Evolutionary conservation across 352 stramenopile species (phyloP).

Genomic region (Pythium rishiriense): DNA sequence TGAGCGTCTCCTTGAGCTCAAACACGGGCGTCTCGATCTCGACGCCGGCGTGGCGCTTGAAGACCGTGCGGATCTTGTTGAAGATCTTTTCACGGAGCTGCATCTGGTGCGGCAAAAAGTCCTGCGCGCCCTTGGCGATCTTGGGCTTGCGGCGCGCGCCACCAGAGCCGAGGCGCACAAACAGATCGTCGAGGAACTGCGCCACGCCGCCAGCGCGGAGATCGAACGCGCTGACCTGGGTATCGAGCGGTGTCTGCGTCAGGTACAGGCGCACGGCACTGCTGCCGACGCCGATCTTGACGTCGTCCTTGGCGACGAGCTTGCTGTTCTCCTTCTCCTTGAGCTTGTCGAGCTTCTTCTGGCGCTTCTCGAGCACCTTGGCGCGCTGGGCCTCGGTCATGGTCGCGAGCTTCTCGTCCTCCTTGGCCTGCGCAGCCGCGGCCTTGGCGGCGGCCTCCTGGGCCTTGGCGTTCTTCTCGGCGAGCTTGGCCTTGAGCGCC

Average conservation of each 20-base stretch:
- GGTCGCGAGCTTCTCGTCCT: conserved; percentile 79
- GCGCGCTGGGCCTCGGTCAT: conserved; percentile 73
- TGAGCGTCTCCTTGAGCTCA: conserved; percentile 98
- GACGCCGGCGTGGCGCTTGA: conserved; percentile 97
- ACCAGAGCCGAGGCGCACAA: conserved; percentile 63
- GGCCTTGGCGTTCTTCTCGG: conserved; percentile 61
- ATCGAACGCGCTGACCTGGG: conserved; percentile 58
- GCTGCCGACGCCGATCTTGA: conserved; percentile 69
- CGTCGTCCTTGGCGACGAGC: conserved; percentile 63
- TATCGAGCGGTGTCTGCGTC: neutral
- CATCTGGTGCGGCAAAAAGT: conserved; percentile 97
- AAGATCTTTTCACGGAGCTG: conserved; percentile 96
- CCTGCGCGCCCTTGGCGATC: conserved; percentile 92
- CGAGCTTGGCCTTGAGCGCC: conserved; percentile 48
- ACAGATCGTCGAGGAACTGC: conserved; percentile 63
- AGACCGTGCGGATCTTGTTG: conserved; percentile 96
- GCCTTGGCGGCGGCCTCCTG: conserved; percentile 71
- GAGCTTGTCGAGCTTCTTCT: conserved; percentile 74
- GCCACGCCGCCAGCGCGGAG: conserved; percentile 44
- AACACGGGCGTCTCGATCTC: conserved; percentile 99
- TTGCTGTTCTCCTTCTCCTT: conserved; percentile 80
- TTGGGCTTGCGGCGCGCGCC: conserved; percentile 83
- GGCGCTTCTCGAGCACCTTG: conserved; percentile 40
- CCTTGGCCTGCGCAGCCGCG: conserved; percentile 69
- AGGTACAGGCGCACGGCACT: conserved; percentile 62